Conservation (phyloP, 1,139 yeast species). For the Yamadazyma conglobata region DNA sequence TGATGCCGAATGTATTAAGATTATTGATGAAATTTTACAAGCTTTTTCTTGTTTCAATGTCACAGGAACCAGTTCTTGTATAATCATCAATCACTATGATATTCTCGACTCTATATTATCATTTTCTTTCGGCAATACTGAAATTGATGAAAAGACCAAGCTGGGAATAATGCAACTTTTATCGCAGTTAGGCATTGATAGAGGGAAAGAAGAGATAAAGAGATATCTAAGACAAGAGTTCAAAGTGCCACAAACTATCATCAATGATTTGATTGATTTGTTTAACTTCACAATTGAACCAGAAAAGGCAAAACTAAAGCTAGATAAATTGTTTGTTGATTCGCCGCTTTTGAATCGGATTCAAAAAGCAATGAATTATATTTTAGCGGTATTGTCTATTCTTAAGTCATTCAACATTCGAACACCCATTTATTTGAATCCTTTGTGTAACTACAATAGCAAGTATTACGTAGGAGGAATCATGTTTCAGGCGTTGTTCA, state of each 20-base stretch:
- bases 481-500: constrained; percentile 83
- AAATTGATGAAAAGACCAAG: constrained; percentile 58
- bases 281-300: constrained; percentile 75
- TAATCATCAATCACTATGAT: constrained; percentile 77
- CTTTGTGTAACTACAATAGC: constrained; percentile 78
- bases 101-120: constrained; percentile 61
- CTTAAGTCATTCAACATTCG: constrained; percentile 52
- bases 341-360: constrained; percentile 62
- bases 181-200: constrained; percentile 73
- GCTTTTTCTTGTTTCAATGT: constrained; percentile 61
- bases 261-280: constrained; percentile 69
- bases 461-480: constrained; percentile 75
- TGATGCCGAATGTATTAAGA: constrained; percentile 86
- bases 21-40: constrained; percentile 68
- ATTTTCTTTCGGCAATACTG: constrained; percentile 74
- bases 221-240: constrained; percentile 64
- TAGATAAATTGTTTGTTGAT: constrained; percentile 70
- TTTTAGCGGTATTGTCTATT: constrained; percentile 53
- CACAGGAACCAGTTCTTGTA: constrained; percentile 43
- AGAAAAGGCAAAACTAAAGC: constrained; percentile 56
- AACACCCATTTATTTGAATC: constrained; percentile 46
- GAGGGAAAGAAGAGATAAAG: constrained; percentile 62
- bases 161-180: constrained; percentile 65
- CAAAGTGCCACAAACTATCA: constrained; percentile 73
- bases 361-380: constrained; percentile 59